Evolutionary conservation across 2,329 filamentous ascomycete genomes (phyloP), one percentile per base, ranked within the genome.

Genomic region (Colletotrichum tanaceti): DNA sequence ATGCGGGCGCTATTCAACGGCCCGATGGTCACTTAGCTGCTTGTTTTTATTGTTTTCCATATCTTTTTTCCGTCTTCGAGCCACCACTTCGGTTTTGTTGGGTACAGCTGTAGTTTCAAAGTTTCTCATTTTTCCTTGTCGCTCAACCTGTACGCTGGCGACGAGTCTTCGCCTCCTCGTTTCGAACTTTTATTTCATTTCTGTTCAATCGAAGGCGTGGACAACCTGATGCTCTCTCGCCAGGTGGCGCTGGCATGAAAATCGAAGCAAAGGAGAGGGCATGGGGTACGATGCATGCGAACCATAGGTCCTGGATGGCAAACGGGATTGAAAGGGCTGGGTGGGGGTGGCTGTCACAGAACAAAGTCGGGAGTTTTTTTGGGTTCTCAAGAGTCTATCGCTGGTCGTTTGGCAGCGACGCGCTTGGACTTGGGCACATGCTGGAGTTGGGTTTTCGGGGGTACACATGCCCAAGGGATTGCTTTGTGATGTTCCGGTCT

Each of bases 181-280:
- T 14, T 50, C 11, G 22, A 16, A 13, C 38, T n/a, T 53, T 54
- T 10, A 9, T 43, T 43, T 58, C 58, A 20, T 60, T 32, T 39
- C 11, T 38, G 20, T 35, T 57, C 49, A 58, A 65, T 22, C 43
- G 57, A 41, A 11, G 57, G 52, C 58, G 52, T 61, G 63, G 68
- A 71, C 70, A 70, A 58, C 69, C 69, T 65, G 28, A 61, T 61
- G 62, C 32, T 66, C 61, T 65, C 65, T 70, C 52, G 69, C 69
- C 69, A 62, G 57, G 68, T 65, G 65, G 68, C 68, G 65, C 68
- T 71, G 68, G 69, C 47, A 38, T 43, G 68, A 53, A 66, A 58
- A 65, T 54, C 44, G 58, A 54, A 59, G 41, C 58, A 47, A 46
- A n/a, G 47, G 44, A 47, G 54, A 28, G 58, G 24, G 7, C 32